Evolutionary conservation across 2,329 filamentous ascomycete species (phyloP), one percentile per base, ranked within the genome.

Genomic region (Aspergillus pseudoglaucus): DNA sequence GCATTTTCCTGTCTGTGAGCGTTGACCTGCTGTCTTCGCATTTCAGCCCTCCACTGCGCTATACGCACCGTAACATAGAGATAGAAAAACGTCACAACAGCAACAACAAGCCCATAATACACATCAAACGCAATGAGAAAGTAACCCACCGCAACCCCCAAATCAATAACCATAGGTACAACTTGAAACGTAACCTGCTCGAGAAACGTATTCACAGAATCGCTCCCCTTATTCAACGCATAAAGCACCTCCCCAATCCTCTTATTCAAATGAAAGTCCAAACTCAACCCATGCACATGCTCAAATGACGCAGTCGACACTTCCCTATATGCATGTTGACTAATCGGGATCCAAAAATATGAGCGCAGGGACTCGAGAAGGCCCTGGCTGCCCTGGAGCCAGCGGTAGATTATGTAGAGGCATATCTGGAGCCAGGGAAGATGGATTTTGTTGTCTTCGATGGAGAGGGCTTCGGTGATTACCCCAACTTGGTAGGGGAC

Each of bases 131-230:
- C 72, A 59, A 86, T 69, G 50, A 87, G 77, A 63, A 95, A 90
- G 68, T 87, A 93, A 52, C 80, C 80, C 60, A 98, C 85, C 42
- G 93, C 90, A 44, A 96, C 80, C 53, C 84, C 79, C 30, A 98
- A 77, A 68, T 98, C 93, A 52, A 96, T 79, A 30, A 97, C 76
- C 90, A 96, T 97, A 0, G 93, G 93, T 12, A 95, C 79, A 9
- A 98, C 88, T 64, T 94, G 88, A 64, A 98, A 98, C 0, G 91
- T 97, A 56, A 96, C 83, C 68, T 95, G 90, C 69, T 97, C 93
- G 48, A 98, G 79, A 66, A 98, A 98, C 5, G 87, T 89, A 63
- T 97, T 97, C 75, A 98, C 95, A 2, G 91, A 88, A 51, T 30
- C 25, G 12, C 86, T 90, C 40, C 93, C 93, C 67, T 98, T 98